These are phyloP conservation scores for Pulveroboletus ravenelii DNA, from an alignment of 768 basidiomycete species.

Conservation along the genomic window DNA sequence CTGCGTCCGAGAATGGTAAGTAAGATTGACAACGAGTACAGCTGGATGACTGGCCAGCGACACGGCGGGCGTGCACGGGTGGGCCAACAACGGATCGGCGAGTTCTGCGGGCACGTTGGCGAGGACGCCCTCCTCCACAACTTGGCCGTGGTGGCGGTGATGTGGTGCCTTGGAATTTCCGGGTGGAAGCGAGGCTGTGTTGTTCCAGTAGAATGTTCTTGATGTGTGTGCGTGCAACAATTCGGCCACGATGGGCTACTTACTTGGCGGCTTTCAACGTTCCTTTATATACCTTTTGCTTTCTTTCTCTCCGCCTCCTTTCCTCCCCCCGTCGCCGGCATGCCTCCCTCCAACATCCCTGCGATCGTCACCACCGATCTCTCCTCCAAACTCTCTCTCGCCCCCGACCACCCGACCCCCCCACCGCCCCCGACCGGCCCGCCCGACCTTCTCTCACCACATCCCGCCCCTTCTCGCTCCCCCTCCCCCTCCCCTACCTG, in stretches of 20 bases:
- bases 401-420: not conserved
- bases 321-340: not conserved
- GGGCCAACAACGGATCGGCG: too few species aligned
- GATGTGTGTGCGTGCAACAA: too few species aligned
- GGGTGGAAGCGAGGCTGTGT: constrained; percentile 26
- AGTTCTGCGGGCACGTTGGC: too few species aligned
- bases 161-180: constrained; percentile 10
- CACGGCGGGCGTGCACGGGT: not conserved
- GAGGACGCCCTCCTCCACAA: too few species aligned
- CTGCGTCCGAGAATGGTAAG: constrained; percentile 23
- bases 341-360: constrained; percentile 27
- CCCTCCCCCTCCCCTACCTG: constrained; percentile 28
- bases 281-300: constrained; percentile 7
- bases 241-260: not conserved
- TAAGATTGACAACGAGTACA: too few species aligned
- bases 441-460: constrained; percentile 23
- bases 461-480: constrained; percentile 17
- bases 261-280: too few species aligned
- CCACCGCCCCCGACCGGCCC: not conserved
- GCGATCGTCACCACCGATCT: constrained; percentile 35
- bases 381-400: constrained; percentile 27
- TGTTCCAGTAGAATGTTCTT: constrained; percentile 27
- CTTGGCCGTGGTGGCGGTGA: not conserved
- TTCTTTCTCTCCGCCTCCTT: not conserved
- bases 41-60: not conserved